Percentiles rank a stretch among this genome's conserved stretches.
phyloP scores from a whole-genome alignment of 2,329 filamentous ascomycete species.

The Beauveria sp. region DNA sequence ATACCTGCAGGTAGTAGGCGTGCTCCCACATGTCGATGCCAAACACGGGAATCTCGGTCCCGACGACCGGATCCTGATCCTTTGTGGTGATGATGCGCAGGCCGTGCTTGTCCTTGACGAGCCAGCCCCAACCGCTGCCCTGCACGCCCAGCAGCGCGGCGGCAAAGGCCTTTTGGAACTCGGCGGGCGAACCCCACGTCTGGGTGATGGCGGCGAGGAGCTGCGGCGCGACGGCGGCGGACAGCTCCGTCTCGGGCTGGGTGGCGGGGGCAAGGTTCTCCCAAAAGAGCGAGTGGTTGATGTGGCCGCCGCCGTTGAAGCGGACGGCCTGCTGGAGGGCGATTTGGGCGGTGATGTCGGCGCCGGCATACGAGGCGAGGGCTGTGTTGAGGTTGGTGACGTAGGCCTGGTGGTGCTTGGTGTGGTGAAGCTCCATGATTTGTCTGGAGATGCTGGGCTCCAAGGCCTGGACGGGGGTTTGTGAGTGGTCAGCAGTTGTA shows the following conservation, averaged over 20 bases:
- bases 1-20: slow-evolving; percentile 76
- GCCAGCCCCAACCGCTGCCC: slow-evolving; percentile 84
- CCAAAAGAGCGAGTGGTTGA: slow-evolving; percentile 94
- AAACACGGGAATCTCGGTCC: slow-evolving; percentile 59
- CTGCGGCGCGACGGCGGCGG: slow-evolving; percentile 42
- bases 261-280: slow-evolving; percentile 63
- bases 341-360: slow-evolving; percentile 58
- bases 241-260: slow-evolving; percentile 46
- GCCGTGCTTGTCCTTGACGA: slow-evolving; percentile 56
- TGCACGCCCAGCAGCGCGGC: slow-evolving; percentile 62
- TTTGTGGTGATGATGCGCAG: slow-evolving; percentile 73
- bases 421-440: slow-evolving; percentile 77
- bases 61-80: slow-evolving; percentile 71
- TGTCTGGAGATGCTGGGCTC: slow-evolving; percentile 67
- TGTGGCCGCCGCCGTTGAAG: slow-evolving; percentile 87
- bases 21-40: slow-evolving; percentile 93
- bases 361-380: slow-evolving; percentile 50
- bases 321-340: slow-evolving; percentile 64
- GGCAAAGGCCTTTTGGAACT: slow-evolving; percentile 60
- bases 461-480: slow-evolving; percentile 42
- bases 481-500: too few relatives aligned
- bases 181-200: slow-evolving; percentile 61
- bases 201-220: slow-evolving; percentile 53
- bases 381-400: slow-evolving; percentile 67
- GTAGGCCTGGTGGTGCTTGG: slow-evolving; percentile 73